A percentile compares a stretch with the other conserved stretches of the same genome.
phyloP scores from a whole-genome alignment of 768 basidiomycete genomes.

The Erythrobasidium yunnanense region DNA sequence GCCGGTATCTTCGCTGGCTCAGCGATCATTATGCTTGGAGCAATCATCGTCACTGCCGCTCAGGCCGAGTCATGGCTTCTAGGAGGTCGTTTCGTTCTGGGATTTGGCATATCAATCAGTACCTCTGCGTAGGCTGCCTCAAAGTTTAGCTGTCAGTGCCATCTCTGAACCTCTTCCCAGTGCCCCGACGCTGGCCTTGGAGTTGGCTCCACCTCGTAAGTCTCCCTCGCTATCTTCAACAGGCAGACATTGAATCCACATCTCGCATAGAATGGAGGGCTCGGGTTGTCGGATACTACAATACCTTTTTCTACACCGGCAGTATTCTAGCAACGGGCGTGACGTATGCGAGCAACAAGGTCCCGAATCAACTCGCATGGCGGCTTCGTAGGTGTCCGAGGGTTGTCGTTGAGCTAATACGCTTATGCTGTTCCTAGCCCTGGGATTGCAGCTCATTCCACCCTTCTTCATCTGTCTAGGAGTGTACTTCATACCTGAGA shows the following conservation, averaged over 20 bases:
- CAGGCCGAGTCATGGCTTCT: background rate
- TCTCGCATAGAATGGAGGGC: background rate
- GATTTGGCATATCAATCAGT: background rate
- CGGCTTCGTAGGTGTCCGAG: background rate
- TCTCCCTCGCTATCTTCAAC: background rate
- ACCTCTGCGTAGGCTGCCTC: background rate
- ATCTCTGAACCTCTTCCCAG: background rate
- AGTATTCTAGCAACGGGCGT: background rate
- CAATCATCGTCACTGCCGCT: background rate
- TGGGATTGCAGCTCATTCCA: background rate
- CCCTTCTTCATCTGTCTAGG: background rate
- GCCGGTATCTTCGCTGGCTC: background rate
- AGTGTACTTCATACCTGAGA: slow-evolving; percentile 8
- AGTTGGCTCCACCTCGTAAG: background rate
- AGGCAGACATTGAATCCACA: no score
- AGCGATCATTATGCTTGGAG: background rate
- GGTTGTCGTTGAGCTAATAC: no score
- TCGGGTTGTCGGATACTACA: background rate
- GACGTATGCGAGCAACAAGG: background rate
- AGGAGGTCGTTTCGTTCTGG: background rate
- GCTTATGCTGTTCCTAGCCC: background rate
- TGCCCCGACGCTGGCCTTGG: background rate
- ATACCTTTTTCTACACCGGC: background rate
- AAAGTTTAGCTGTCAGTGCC: background rate
- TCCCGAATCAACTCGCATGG: background rate